Evolutionary conservation across 331 rosid genomes (phyloP), one percentile per base, ranked within the genome.

Genomic region (Pyracantha coccinea): DNA sequence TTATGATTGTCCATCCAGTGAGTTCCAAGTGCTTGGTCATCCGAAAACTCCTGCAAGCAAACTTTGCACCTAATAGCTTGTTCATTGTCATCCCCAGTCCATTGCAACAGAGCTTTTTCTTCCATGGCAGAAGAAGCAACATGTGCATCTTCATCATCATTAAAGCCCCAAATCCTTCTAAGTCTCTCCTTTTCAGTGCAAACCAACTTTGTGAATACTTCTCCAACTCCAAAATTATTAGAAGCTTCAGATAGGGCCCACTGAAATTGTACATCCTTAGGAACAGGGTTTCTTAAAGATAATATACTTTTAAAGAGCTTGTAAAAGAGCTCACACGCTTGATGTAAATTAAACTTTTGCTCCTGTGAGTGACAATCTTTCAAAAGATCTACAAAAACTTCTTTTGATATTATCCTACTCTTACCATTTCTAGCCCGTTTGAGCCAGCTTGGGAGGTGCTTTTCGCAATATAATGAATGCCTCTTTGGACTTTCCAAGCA

Each of bases 341-440:
- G 89, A 85, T 95, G 99, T 71, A 95, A 79, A 67, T 83, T 83
- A 61, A 86, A 73, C 88, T 86, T 95, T 72, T 80, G 79, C 86
- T 90, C 97, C 81, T 63, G 68, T 16, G 88, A 78, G 79, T 38
- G 67, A 80, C 96, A 95, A 64, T 78, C 92, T 77, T 66, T 86
- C 87, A 89, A 85, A 84, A 95, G 96, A 62, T 92, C 97, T n/a
- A 87, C 72, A 76, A 89, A 95, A 75, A 92, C 94, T 82, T 95
- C 99, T 85, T 90, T 92, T 50, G 99, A 92, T 75, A 95, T 77
- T 73, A 95, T 92, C 84, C 97, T 92, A 86, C 96, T 89, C 89
- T 90, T 95, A 68, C 97, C 99, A 78, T 95, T 94, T 86, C 99
- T 89, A 21, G 99, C 99, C 71, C 99, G 96, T 82, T 95, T 95